A percentile compares a stretch with the other conserved stretches of the same genome.
Conservation (phyloP, 805 yeast genomes). For the Yarrowia sp. region DNA sequence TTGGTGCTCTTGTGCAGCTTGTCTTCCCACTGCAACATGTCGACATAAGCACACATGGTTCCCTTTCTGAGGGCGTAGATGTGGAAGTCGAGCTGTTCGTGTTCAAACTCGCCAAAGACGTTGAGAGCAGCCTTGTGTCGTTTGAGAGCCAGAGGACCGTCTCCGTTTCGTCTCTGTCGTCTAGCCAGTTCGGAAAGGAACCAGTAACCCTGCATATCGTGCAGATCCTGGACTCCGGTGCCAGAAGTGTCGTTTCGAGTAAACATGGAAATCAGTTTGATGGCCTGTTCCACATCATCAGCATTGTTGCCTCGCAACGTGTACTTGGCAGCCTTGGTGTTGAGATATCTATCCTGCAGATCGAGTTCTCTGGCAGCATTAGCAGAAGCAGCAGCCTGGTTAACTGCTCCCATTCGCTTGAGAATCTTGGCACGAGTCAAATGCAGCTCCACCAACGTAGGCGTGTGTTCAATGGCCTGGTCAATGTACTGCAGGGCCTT, state of each 20-base stretch:
- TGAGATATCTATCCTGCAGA: slow-evolving; percentile 86
- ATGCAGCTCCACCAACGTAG: slow-evolving; percentile 79
- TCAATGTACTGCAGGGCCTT: slow-evolving; percentile 59
- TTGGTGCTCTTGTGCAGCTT: slow-evolving; percentile 63
- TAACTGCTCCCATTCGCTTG: slow-evolving; percentile 63
- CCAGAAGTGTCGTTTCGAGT: slow-evolving; percentile 77
- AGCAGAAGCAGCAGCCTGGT: slow-evolving; percentile 62
- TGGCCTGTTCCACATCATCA: slow-evolving; percentile 67
- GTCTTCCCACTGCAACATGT: slow-evolving; percentile 81
- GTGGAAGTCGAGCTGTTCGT: slow-evolving; percentile 94
- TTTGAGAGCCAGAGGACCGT: slow-evolving; percentile 72
- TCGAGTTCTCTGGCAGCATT: slow-evolving; percentile 71
- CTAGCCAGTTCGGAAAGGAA: slow-evolving; percentile 81
- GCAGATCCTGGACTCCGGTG: slow-evolving; percentile 85
- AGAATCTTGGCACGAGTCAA: slow-evolving; percentile 75
- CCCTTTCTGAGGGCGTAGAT: slow-evolving; percentile 88
- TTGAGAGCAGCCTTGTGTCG: slow-evolving; percentile 65
- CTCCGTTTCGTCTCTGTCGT: slow-evolving; percentile 63
- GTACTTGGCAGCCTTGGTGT: slow-evolving; percentile 83
- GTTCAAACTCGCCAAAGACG: slow-evolving; percentile 64
- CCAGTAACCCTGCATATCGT: slow-evolving; percentile 89
- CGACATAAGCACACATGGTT: slow-evolving; percentile 77
- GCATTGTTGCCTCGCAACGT: slow-evolving; percentile 55
- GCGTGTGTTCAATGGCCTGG: slow-evolving; percentile 65
- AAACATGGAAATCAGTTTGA: slow-evolving; percentile 69